These are phyloP conservation scores for Phyllostachys edulis DNA, from an alignment of 176 grass and related monocot species.

Conservation along the genomic window DNA sequence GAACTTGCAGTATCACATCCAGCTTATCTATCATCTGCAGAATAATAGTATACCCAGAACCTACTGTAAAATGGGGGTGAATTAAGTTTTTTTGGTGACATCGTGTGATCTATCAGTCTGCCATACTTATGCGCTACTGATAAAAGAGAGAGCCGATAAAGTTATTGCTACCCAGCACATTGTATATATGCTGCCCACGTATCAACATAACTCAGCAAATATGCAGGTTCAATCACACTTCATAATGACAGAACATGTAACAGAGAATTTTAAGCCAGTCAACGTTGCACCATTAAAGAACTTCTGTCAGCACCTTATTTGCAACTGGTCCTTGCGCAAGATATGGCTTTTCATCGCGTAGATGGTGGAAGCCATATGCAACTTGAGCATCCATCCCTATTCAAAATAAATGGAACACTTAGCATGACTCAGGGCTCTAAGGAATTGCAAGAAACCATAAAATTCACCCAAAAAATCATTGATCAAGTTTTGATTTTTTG, in stretches of 20 bases:
- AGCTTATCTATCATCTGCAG: constrained; percentile 25
- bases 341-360: constrained; percentile 87
- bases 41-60: not conserved
- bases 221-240: not conserved
- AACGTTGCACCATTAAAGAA: not conserved
- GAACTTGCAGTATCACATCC: not conserved
- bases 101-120: not conserved
- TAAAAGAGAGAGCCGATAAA: not conserved
- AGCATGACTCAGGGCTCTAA: constrained; percentile 1
- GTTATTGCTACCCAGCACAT: not conserved
- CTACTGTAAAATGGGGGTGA: not conserved
- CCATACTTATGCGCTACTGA: constrained; percentile 9
- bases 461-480: not conserved
- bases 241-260: not conserved
- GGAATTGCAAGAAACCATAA: constrained; percentile 16
- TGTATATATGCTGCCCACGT: not conserved
- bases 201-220: not conserved
- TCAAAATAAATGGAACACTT: constrained; percentile 37
- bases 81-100: not conserved
- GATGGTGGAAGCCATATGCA: constrained; percentile 88
- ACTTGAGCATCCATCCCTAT: constrained; percentile 99
- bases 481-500: not conserved
- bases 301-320: constrained; percentile 74
- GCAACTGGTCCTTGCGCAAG: constrained; percentile 89
- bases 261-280: not conserved